Evolutionary conservation across 2,329 filamentous ascomycete species (phyloP).

Genomic region (Cladosporium sphaerospermum): DNA sequence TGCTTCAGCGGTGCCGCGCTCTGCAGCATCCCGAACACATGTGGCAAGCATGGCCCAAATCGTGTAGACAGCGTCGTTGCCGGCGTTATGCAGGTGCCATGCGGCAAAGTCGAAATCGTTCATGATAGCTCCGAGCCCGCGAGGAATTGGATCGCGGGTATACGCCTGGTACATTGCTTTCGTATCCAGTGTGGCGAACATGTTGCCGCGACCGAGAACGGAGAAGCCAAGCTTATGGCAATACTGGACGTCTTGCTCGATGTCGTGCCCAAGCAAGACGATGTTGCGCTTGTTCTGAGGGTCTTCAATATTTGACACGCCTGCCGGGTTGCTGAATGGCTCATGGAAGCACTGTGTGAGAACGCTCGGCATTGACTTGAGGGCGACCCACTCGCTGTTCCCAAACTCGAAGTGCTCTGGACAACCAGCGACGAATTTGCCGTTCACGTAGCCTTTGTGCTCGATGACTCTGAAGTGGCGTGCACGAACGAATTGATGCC

Average conservation of each 20-base stretch:
- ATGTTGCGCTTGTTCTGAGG: slow-evolving; percentile 49
- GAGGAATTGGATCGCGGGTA: slow-evolving; percentile 43
- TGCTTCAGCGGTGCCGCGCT: slow-evolving; percentile 22
- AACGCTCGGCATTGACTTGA: slow-evolving; percentile 38
- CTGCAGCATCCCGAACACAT: slow-evolving; percentile 39
- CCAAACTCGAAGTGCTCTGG: slow-evolving; percentile 72
- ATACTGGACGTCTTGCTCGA: slow-evolving; percentile 61
- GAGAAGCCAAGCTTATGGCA: slow-evolving; percentile 61
- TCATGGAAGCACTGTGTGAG: slow-evolving; percentile 52
- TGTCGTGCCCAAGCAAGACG: slow-evolving; percentile 73
- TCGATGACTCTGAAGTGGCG: slow-evolving; percentile 75
- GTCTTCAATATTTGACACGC: background rate
- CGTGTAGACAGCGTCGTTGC: slow-evolving; percentile 34
- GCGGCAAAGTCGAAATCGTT: slow-evolving; percentile 56
- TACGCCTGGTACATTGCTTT: slow-evolving; percentile 62
- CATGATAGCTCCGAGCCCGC: slow-evolving; percentile 57
- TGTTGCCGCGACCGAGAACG: slow-evolving; percentile 45
- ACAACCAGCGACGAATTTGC: slow-evolving; percentile 62
- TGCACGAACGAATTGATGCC: slow-evolving; percentile 60
- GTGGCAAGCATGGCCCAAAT: slow-evolving; percentile 58
- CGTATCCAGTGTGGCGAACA: slow-evolving; percentile 67
- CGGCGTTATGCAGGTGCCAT: slow-evolving; percentile 33
- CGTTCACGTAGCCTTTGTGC: slow-evolving; percentile 55
- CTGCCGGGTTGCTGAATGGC: slow-evolving; percentile 42
- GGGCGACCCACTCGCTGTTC: slow-evolving; percentile 48